A percentile compares a stretch with the other conserved stretches of the same genome.
phyloP scores from a whole-genome alignment of 371 early-diverging fungal species.

The Phascolomyces articulosus region DNA sequence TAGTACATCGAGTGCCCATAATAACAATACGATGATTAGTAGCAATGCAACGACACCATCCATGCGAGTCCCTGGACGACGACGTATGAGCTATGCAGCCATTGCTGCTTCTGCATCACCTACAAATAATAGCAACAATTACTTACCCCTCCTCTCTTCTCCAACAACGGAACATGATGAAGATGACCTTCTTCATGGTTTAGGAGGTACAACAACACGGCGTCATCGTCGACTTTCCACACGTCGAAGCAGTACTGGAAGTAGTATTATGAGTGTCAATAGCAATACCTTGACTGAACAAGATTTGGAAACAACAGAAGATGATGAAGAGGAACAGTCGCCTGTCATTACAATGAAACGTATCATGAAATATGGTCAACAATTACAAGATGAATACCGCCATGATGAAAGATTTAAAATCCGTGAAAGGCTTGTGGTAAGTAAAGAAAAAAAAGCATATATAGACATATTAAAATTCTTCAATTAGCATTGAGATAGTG shows the following conservation, averaged over 20 bases:
- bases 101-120: conserved; percentile 37
- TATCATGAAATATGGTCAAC: conserved; percentile 77
- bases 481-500: no score
- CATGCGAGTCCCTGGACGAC: conserved; percentile 19
- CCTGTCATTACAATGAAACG: conserved; percentile 22
- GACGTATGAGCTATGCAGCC: conserved; percentile 38
- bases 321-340: conserved; percentile 23
- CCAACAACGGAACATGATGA: conserved; percentile 14
- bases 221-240: conserved; percentile 17
- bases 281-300: conserved; percentile 2
- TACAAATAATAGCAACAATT: conserved; percentile 7
- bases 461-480: no score
- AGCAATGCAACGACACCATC: conserved; percentile 13
- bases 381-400: conserved; percentile 73
- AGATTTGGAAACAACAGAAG: conserved; percentile 19
- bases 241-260: conserved; percentile 19
- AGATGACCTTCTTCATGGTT: background rate
- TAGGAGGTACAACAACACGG: background rate
- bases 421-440: conserved; percentile 32
- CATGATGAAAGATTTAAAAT: conserved; percentile 43
- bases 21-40: background rate
- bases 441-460: background rate
- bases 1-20: background rate
- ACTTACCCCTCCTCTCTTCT: conserved; percentile 8
- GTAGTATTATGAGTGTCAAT: conserved; percentile 9